Base-by-base conservation (phyloP, 2,329 filamentous ascomycete genomes). In the Pseudogymnoascus sp. region DNA sequence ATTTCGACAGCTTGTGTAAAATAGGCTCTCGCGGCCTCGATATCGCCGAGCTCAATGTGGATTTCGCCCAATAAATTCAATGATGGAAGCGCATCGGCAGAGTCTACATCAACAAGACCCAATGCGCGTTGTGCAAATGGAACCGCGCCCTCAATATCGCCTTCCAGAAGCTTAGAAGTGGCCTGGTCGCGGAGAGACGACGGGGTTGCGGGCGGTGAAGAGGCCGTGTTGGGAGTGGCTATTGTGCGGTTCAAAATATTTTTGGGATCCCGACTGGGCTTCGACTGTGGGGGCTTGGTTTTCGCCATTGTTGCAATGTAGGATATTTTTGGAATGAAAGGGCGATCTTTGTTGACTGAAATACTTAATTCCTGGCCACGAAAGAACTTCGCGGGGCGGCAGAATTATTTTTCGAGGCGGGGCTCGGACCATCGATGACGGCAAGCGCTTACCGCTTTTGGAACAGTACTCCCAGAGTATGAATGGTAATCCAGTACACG, bases 1-100 rank as follows among this genome's bases (percentile, higher is more conserved):
- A 94, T 81, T 61, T 81, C 78, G 38, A 89, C 88, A 0, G 94
- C 91, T 52, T 83, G 80, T 64, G 86, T 74, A 70, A 97, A 96
- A 70, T 85, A 87, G 55, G 80, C 76, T 64, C 88, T 82, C 43
- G 93, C 93, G 14, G 83, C 78, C 61, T 93, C 88, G 61, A 90
- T 81, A 49, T 97, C 90, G 65, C 94, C 67, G 59, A 73, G 62
- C 70, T 76, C 62, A 66, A 74, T 67, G 68, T 76, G 66, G 63
- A 76, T 71, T 72, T 77, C 70, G 45, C 72, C 66, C 12, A 73
- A 63, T 10, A 74, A 59, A 65, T 73, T 73, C 10, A 73, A 65
- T 5, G 69, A 69, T 7, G 68, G 71, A n/a, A 74, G 58, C 19
- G 71, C 68, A 26, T 70, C 69, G 31, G 64, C 63, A 0, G 67